Evolutionary conservation across 177 flowering plant genomes (phyloP).

Genomic region (Vitis hybrid): DNA sequence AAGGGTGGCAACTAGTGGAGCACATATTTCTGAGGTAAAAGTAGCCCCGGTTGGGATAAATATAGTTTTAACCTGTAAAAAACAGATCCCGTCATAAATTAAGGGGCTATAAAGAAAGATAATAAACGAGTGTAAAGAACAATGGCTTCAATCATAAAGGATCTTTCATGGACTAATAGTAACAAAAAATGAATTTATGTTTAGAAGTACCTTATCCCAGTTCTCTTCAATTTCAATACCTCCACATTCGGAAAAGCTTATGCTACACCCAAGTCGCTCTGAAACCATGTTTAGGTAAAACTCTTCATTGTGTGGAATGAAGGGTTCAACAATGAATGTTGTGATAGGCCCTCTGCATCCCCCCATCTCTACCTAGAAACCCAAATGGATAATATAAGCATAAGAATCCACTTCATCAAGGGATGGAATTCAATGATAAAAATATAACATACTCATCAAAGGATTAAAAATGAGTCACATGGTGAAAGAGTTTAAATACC

Average conservation of each 20-base stretch:
- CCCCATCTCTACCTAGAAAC: conserved; percentile 63
- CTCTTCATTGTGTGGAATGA: conserved; percentile 74
- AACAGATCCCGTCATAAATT: conserved; percentile 1
- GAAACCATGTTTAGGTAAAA: conserved; percentile 75
- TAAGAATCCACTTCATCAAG: too few species aligned
- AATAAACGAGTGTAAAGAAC: background rate
- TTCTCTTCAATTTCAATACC: conserved; percentile 85
- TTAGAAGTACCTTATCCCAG: conserved; percentile 68
- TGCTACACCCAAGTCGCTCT: conserved; percentile 66
- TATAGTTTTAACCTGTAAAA: conserved; percentile 62
- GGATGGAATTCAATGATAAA: background rate
- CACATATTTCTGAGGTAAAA: conserved; percentile 57
- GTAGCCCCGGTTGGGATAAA: conserved; percentile 59
- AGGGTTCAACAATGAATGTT: conserved; percentile 81
- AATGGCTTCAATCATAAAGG: background rate
- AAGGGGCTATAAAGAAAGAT: background rate
- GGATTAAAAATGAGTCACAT: background rate
- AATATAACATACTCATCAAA: background rate
- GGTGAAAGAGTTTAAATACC: conserved; percentile 26
- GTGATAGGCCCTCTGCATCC: conserved; percentile 84
- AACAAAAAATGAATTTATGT: background rate
- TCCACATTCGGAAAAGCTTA: conserved; percentile 85
- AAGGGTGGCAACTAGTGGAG: conserved; percentile 72
- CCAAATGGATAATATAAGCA: background rate
- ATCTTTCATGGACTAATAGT: background rate